Conservation (phyloP, 345 rosid genomes). For the Atalantia buxifolia region DNA sequence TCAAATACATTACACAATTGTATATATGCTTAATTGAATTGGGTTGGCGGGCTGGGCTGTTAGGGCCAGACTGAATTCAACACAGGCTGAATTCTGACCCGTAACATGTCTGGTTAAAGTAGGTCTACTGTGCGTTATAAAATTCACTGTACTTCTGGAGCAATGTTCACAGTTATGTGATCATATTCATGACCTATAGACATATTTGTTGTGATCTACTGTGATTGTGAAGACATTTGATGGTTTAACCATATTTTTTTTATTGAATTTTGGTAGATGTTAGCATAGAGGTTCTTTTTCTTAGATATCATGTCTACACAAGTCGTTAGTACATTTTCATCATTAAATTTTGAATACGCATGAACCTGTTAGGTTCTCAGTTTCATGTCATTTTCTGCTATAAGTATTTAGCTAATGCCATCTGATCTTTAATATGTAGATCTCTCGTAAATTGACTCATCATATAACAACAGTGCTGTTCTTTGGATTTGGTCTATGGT, state of each 20-base stretch:
- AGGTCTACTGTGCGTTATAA: background rate
- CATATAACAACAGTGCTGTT: constrained; percentile 78
- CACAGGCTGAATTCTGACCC: background rate
- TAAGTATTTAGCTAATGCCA: background rate
- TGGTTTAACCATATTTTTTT: background rate
- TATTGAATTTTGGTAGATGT: background rate
- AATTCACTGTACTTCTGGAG: background rate
- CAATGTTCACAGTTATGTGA: background rate
- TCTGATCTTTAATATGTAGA: constrained; percentile 38
- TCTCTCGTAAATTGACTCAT: constrained; percentile 91
- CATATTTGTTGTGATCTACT: background rate
- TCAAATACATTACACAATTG: background rate
- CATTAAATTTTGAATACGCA: background rate
- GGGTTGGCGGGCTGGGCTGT: background rate
- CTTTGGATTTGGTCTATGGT: constrained; percentile 82
- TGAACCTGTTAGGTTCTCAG: background rate
- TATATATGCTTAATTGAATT: background rate
- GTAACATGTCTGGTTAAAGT: background rate
- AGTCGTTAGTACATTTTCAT: constrained; percentile 1
- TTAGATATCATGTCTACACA: background rate
- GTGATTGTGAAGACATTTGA: background rate
- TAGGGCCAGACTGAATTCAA: background rate
- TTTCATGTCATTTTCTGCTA: background rate
- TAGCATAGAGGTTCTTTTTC: background rate
- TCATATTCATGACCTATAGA: background rate